phyloP scores from a whole-genome alignment of 1,284 basidiomycete genomes.

The Cutaneotrichosporon arboriforme region DNA sequence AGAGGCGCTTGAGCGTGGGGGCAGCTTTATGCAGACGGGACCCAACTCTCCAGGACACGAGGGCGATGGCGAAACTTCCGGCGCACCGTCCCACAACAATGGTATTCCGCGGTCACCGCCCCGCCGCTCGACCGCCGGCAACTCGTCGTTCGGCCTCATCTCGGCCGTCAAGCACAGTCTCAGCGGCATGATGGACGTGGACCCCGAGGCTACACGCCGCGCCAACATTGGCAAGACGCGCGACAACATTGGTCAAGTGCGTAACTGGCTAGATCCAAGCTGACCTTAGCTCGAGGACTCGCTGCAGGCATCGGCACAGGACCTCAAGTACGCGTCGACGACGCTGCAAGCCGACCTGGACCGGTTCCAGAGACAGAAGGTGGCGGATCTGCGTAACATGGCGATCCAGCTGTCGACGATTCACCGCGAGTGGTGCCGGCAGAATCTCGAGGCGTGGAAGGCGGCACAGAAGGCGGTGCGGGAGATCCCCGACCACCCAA shows the following conservation, averaged over 20 bases:
- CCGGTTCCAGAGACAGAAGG: constrained; percentile 97
- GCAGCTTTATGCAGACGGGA: constrained; percentile 3
- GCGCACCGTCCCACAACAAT: neutral
- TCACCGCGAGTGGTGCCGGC: constrained; percentile 92
- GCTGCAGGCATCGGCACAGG: constrained; percentile 77
- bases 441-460: constrained; percentile 96
- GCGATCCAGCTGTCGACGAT: constrained; percentile 79
- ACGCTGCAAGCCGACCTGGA: constrained; percentile 98
- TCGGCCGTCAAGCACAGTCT: constrained; percentile 90
- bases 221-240: constrained; percentile 89
- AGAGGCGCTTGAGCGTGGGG: constrained; percentile 62
- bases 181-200: constrained; percentile 97
- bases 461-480: constrained; percentile 86
- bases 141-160: constrained; percentile 77
- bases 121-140: constrained; percentile 7
- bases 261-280: constrained; percentile 22
- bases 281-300: constrained; percentile 75
- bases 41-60: neutral
- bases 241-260: constrained; percentile 86
- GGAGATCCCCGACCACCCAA: constrained; percentile 82
- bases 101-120: neutral
- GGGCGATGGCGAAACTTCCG: neutral
- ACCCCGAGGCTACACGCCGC: constrained; percentile 89
- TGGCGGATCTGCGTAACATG: constrained; percentile 90
- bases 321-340: constrained; percentile 89